phyloP scores from a whole-genome alignment of 805 yeast species.

The Blastobotrys terrestris region DNA sequence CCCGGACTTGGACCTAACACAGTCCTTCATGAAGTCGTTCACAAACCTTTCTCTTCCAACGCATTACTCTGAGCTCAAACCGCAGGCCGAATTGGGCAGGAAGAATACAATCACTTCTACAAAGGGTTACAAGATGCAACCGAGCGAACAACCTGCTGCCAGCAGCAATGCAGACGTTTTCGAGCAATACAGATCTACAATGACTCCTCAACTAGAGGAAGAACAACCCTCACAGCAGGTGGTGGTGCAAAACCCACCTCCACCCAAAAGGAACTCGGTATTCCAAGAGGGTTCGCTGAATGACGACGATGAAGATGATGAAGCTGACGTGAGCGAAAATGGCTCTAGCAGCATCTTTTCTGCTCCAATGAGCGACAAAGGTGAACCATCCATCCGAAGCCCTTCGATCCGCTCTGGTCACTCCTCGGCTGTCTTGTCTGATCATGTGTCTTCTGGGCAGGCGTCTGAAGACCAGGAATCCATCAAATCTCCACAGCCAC shows the following conservation, averaged over 20 bases:
- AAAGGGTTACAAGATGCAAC: background rate
- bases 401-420: background rate
- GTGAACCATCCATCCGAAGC: background rate
- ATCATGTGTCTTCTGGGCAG: background rate
- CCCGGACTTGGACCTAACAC: background rate
- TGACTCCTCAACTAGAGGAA: background rate
- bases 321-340: background rate
- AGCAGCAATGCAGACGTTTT: constrained; percentile 6
- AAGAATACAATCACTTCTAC: constrained; percentile 19
- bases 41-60: constrained; percentile 3
- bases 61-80: background rate
- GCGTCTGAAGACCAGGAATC: background rate
- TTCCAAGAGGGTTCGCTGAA: background rate
- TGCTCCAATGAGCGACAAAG: background rate
- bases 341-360: background rate
- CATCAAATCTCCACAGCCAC: background rate
- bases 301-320: constrained; percentile 2
- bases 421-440: background rate
- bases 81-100: constrained; percentile 10
- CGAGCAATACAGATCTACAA: background rate
- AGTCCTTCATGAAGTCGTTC: background rate
- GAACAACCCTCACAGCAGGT: background rate
- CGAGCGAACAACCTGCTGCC: constrained; percentile 1
- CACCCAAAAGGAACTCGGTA: background rate
- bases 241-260: background rate